These are phyloP conservation scores for Boletus bicolor DNA, from an alignment of 768 basidiomycete species.

Conservation along the genomic window DNA sequence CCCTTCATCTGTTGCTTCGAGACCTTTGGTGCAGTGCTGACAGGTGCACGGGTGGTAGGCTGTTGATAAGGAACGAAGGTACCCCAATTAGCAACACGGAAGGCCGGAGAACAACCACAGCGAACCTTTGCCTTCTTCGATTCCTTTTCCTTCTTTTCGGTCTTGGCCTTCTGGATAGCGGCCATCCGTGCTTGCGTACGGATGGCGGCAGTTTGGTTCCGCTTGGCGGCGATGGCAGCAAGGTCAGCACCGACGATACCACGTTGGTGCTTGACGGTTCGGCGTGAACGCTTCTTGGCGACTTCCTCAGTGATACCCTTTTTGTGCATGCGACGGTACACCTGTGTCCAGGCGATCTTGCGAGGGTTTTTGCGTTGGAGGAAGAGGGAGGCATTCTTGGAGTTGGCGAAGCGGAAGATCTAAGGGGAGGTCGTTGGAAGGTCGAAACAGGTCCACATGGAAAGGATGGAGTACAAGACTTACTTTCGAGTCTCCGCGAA, in stretches of 20 bases:
- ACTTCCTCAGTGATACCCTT: constrained; percentile 99
- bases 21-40: constrained; percentile 70
- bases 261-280: constrained; percentile 96
- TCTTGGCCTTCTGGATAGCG: constrained; percentile 92
- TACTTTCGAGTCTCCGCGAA: constrained; percentile 95
- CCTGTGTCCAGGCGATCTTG: constrained; percentile 96
- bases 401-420: constrained; percentile 93
- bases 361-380: constrained; percentile 99
- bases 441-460: neutral
- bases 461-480: constrained; percentile 15
- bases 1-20: constrained; percentile 98
- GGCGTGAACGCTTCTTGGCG: constrained; percentile 96
- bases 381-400: constrained; percentile 96
- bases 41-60: constrained; percentile 52
- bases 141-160: constrained; percentile 97
- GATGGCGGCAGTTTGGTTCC: constrained; percentile 87
- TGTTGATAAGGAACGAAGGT: constrained; percentile 22
- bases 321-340: constrained; percentile 98
- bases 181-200: constrained; percentile 76
- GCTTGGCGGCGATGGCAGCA: constrained; percentile 82
- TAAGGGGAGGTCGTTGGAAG: constrained; percentile 26
- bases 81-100: constrained; percentile 4
- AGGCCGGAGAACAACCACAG: neutral
- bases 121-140: constrained; percentile 79
- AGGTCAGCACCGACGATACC: constrained; percentile 98